Evolutionary conservation across 2,329 filamentous ascomycete species (phyloP), one percentile per base, ranked within the genome.

Genomic region (Ilyonectria sp.): DNA sequence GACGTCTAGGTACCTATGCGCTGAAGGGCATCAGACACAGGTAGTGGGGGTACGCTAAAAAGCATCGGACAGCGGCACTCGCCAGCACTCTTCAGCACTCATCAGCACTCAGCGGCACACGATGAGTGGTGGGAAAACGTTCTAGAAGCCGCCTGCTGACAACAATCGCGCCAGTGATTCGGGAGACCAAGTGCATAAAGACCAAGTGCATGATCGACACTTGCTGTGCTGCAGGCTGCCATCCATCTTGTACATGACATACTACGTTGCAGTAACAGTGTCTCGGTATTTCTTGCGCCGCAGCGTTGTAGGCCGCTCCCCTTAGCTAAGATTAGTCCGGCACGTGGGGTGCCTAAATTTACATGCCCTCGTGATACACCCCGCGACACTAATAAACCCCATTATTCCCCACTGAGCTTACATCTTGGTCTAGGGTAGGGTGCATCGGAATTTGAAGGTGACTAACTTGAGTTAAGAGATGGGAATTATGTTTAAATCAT

Each of bases 1-100:
- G 66, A 68, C 66, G 66, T 68, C 58, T 21, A 21, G 21, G 21
- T 21, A 21, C 21, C 21, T 23, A 52, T 15, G 35, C 46, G 23
- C 35, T 31, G 43, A 26, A 31, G 6, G 6, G 26, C 26, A 26
- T 26, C 26, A 26, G 26, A 26, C 26, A 26, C 26, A 26, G 26
- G 26, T 26, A 26, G 5, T 6, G 26, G 26, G 5, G 26, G 26
- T 26, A 26, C 26, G 26, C 26, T 26, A 26, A 26, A 4, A 26
- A 26, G 26, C 5, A 26, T 1, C 5, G 26, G 26, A 26, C 26
- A 26, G 26, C 26, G 26, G 26, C 4, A 26, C 26, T 26, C 26
- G 6, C 26, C 26, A 26, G 26, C 26, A 26, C 26, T 26, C 31
- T 11, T 29, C n/a, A 19, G n/a, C 26, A 26, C 26, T 26, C 31